phyloP scores from a whole-genome alignment of 352 stramenopile species.

The Phytopythium boreale region DNA sequence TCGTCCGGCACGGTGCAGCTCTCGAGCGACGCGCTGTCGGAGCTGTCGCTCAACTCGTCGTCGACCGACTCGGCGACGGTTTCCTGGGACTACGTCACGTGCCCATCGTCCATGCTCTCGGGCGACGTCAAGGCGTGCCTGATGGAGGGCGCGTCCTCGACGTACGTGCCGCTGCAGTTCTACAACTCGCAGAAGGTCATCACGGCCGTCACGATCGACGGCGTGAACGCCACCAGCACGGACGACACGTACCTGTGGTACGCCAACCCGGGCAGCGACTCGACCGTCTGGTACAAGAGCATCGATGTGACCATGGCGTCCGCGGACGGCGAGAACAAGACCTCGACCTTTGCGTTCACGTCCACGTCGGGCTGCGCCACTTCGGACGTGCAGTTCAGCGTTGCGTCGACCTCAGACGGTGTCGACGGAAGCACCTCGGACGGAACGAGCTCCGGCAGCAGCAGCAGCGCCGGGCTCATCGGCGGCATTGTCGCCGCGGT shows the following conservation, averaged over 20 bases:
- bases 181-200: constrained; percentile 81
- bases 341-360: constrained; percentile 55
- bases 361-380: constrained; percentile 51
- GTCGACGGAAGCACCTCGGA: constrained; percentile 23
- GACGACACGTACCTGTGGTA: constrained; percentile 63
- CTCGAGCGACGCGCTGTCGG: constrained; percentile 38
- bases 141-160: constrained; percentile 75
- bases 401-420: constrained; percentile 44
- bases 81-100: constrained; percentile 60
- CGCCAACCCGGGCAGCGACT: constrained; percentile 41
- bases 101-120: constrained; percentile 50
- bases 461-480: constrained; percentile 29
- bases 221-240: constrained; percentile 40
- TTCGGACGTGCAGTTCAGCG: constrained; percentile 67
- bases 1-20: constrained; percentile 46
- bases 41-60: constrained; percentile 44
- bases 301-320: constrained; percentile 60
- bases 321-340: constrained; percentile 48
- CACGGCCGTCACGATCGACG: constrained; percentile 51
- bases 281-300: constrained; percentile 55
- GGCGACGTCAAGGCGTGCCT: constrained; percentile 77
- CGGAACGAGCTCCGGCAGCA: constrained; percentile 4
- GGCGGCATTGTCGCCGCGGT: constrained; percentile 33
- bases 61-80: constrained; percentile 45
- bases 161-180: constrained; percentile 83